phyloP scores from a whole-genome alignment of 352 stramenopile species.

The Globisporangium heterothallicum region DNA sequence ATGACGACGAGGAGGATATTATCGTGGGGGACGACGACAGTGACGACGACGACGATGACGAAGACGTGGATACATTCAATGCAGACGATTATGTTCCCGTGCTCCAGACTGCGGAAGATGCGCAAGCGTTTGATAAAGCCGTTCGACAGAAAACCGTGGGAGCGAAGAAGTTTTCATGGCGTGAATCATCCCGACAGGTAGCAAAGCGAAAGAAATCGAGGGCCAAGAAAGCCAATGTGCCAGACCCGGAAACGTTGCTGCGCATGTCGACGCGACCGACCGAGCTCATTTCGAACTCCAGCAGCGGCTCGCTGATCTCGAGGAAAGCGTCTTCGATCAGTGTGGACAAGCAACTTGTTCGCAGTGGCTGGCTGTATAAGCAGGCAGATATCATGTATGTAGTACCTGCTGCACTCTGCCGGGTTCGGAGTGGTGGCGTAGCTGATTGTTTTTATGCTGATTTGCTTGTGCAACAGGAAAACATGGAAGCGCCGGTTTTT shows the following conservation, averaged over 20 bases:
- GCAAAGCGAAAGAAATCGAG: constrained; percentile 9
- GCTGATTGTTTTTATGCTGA: constrained; percentile 21
- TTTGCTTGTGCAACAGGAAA: constrained; percentile 35
- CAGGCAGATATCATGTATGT: constrained; percentile 53
- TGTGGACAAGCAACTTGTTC: constrained; percentile 44
- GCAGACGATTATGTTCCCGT: constrained; percentile 62
- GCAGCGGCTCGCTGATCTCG: constrained; percentile 36
- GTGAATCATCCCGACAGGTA: constrained; percentile 25
- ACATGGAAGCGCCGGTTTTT: constrained; percentile 87
- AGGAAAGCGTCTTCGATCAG: constrained; percentile 25
- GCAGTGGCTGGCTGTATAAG: constrained; percentile 52
- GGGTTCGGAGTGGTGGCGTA: neutral
- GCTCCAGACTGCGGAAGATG: constrained; percentile 61
- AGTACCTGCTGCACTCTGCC: neutral
- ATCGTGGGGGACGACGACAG: constrained; percentile 2
- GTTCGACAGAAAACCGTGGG: constrained; percentile 19
- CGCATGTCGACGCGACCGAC: constrained; percentile 39
- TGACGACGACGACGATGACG: constrained; percentile 21
- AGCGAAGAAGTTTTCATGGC: constrained; percentile 50
- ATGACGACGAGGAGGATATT: constrained; percentile 17
- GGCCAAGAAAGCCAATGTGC: constrained; percentile 19
- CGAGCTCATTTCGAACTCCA: constrained; percentile 29
- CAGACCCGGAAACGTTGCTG: constrained; percentile 40
- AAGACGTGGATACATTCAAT: constrained; percentile 30
- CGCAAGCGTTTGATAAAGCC: constrained; percentile 14